Base-by-base conservation (phyloP, 2,329 filamentous ascomycete genomes). In the Acrocalymma vagum region DNA sequence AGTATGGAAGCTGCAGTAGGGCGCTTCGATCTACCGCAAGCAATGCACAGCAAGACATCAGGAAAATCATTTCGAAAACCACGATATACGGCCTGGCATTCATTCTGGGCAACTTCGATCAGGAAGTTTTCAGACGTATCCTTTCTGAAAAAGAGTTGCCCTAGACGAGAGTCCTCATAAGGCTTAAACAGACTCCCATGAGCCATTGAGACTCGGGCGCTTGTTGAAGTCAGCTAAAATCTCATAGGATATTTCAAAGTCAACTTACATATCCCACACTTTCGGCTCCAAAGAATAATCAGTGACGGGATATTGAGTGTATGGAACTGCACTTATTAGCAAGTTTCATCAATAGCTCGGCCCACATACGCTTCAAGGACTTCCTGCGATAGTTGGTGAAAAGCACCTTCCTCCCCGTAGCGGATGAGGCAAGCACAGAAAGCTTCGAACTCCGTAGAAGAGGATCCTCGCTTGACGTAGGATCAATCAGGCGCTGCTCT, bases 341-440 rank as follows among this genome's bases (percentile, higher is more conserved):
- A 5, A 29, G 14, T 11, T 17, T n/a, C 15, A 20, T 28, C n/a
- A 7, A 23, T 15, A 4, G 5, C 16, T 6, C 20, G 18, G 10
- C n/a, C 10, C n/a, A 20, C 41, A 27, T 23, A 47, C 44, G 29
- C 27, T 30, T 32, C 4, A 31, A 27, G 11, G 39, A 37, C 25
- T 35, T 39, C n/a, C 40, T 29, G 3, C 45, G 45, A 33, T 43
- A 48, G 25, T 48, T 48, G 10, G 45, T 43, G 22, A 48, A 44
- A 6, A 48, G 17, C n/a, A 44, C 40, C 13, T 43, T 48, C 22
- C 45, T 36, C 8, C 39, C 39, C 9, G 39, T 44, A 4, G 45
- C 30, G 10, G 45, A 48, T 9, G 45, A 44, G 3, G 45, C 33
- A 7, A 48, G 36, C 10, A 48, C 39, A 25, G 39, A 39, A n/a